A percentile compares a stretch with the other conserved stretches of the same genome.
Conservation (phyloP, 1,284 basidiomycete genomes). For the Ustilago esculenta region DNA sequence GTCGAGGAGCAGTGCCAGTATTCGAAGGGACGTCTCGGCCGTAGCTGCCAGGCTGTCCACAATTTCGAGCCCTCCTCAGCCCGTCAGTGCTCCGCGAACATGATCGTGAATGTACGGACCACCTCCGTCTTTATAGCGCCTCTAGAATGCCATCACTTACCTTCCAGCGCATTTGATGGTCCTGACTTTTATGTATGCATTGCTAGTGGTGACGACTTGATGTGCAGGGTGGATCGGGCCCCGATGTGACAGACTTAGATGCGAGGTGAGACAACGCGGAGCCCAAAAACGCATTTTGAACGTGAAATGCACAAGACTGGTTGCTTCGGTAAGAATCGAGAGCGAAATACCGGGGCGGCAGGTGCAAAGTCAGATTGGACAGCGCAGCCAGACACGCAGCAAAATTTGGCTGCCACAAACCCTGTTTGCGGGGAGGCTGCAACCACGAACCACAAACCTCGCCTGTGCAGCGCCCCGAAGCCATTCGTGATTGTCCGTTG, state of each 20-base stretch:
- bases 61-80: constrained; percentile 18
- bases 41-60: constrained; percentile 5
- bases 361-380: no score
- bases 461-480: no score
- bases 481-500: no score
- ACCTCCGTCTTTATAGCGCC: no score
- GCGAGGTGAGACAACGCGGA: not conserved
- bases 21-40: constrained; percentile 11
- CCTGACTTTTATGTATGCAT: no score
- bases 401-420: no score
- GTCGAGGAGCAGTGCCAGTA: constrained; percentile 14
- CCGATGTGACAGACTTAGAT: not conserved
- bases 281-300: constrained; percentile 9
- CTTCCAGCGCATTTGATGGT: no score
- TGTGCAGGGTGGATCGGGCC: no score
- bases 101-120: no score
- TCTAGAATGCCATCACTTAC: constrained; percentile 3
- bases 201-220: no score
- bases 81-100: constrained; percentile 31
- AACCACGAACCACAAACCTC: no score
- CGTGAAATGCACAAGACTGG: constrained; percentile 34
- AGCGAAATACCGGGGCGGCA: constrained; percentile 16
- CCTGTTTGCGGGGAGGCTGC: constrained; percentile 16
- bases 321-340: constrained; percentile 33
- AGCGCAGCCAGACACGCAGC: no score